A percentile compares a stretch with the other conserved stretches of the same genome.
Evolutionary conservation across 2,329 filamentous ascomycete species (phyloP).

Genomic region (Chaetomium globosum): DNA sequence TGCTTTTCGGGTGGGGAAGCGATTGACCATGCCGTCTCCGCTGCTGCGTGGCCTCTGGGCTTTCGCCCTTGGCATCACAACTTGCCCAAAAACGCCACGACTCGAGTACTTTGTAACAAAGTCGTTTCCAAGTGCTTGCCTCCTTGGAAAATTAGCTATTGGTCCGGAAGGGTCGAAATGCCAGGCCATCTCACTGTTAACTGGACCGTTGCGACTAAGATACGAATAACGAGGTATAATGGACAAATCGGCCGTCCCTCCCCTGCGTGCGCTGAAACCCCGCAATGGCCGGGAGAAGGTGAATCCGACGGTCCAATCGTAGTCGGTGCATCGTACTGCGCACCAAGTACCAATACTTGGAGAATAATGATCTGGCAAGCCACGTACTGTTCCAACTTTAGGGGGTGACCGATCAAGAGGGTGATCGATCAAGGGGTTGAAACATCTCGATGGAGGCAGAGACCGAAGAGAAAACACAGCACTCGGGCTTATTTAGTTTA

Average conservation of each 20-base stretch:
- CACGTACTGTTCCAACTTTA: background rate
- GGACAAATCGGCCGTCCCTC: too few relatives aligned
- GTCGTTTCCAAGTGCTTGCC: background rate
- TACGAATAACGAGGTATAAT: background rate
- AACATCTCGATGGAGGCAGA: background rate
- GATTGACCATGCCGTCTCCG: background rate
- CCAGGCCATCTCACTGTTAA: background rate
- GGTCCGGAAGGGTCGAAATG: background rate
- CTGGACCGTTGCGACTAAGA: background rate
- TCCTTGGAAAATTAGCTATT: background rate
- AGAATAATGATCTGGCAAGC: background rate
- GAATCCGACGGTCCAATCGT: background rate
- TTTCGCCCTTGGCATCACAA: background rate
- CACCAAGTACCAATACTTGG: too few relatives aligned
- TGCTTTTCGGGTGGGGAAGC: background rate
- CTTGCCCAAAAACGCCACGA: background rate
- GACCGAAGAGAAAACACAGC: too few relatives aligned
- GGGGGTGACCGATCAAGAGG: too few relatives aligned
- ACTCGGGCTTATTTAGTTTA: too few relatives aligned
- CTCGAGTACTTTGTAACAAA: background rate
- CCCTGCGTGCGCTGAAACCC: too few relatives aligned
- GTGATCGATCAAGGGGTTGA: background rate
- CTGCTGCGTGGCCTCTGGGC: background rate
- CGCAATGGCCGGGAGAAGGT: background rate
- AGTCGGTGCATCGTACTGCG: background rate